phyloP scores from a whole-genome alignment of 768 basidiomycete genomes.

The Lentinula detonsa region DNA sequence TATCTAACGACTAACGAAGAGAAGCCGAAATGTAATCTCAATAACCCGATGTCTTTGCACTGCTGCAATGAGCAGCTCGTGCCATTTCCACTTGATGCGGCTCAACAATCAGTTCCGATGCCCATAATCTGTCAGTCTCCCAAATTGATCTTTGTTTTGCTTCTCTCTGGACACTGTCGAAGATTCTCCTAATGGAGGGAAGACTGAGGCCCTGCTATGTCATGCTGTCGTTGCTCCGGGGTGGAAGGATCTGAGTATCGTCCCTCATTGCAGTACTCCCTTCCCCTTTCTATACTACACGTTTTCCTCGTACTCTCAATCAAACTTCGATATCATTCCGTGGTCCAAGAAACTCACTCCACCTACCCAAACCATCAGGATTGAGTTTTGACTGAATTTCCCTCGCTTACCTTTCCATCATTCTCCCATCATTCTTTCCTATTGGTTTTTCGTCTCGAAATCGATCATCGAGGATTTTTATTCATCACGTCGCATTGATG shows the following conservation, averaged over 20 bases:
- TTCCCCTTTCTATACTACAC: neutral
- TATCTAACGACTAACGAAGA: neutral
- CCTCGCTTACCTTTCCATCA: constrained; percentile 1
- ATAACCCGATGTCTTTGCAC: neutral
- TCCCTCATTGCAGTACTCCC: constrained; percentile 1
- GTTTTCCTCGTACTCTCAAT: constrained; percentile 1
- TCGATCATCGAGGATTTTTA: constrained; percentile 5
- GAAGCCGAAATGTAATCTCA: neutral
- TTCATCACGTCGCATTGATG: constrained; percentile 2
- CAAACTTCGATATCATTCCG: constrained; percentile 1
- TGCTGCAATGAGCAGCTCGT: neutral
- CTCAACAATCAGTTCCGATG: neutral
- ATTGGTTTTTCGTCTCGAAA: neutral
- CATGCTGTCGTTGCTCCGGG: neutral
- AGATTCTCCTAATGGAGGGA: neutral
- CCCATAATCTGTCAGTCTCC: constrained; percentile 1
- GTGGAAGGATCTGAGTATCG: neutral
- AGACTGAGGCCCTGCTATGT: neutral
- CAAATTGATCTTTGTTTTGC: neutral
- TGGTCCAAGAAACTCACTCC: neutral
- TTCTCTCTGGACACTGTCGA: neutral
- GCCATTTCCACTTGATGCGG: neutral
- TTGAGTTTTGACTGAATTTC: neutral
- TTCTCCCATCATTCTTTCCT: constrained; percentile 2
- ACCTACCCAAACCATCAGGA: neutral